These are phyloP conservation scores for Aristolochia contorta DNA, from an alignment of 164 flowering plant genomes.

Conservation along the genomic window DNA sequence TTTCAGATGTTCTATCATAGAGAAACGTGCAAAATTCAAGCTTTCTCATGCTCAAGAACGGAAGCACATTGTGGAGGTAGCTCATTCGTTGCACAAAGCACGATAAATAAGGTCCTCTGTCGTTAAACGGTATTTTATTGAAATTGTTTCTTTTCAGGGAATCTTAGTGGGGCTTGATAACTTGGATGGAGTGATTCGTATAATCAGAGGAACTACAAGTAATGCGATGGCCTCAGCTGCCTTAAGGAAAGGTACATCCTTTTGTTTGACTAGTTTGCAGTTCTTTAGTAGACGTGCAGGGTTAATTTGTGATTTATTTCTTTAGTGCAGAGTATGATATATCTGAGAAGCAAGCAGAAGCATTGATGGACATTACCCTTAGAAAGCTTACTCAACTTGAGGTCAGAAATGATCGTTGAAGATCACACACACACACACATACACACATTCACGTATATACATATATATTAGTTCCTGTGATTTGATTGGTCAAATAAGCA, in stretches of 20 bases:
- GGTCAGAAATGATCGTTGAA: constrained; percentile 26
- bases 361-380: constrained; percentile 75
- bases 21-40: constrained; percentile 78
- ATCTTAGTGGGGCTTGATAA: constrained; percentile 79
- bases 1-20: constrained; percentile 88
- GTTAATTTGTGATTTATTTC: background rate
- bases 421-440: too few species aligned
- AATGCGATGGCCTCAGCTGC: constrained; percentile 55
- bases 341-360: constrained; percentile 92
- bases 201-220: constrained; percentile 65
- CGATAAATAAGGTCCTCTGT: background rate
- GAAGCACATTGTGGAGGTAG: constrained; percentile 80
- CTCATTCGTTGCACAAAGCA: background rate
- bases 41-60: constrained; percentile 77
- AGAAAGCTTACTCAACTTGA: constrained; percentile 77
- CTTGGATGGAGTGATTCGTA: constrained; percentile 65
- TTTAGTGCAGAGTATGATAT: constrained; percentile 52
- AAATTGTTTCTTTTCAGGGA: constrained; percentile 35
- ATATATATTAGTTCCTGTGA: background rate
- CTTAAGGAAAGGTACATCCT: constrained; percentile 43
- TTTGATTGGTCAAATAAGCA: background rate
- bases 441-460: too few species aligned
- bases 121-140: background rate
- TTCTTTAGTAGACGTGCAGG: background rate
- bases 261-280: background rate